These are phyloP conservation scores for Pseudonectria buxi DNA, from an alignment of 2,329 filamentous ascomycete species.

Conservation along the genomic window DNA sequence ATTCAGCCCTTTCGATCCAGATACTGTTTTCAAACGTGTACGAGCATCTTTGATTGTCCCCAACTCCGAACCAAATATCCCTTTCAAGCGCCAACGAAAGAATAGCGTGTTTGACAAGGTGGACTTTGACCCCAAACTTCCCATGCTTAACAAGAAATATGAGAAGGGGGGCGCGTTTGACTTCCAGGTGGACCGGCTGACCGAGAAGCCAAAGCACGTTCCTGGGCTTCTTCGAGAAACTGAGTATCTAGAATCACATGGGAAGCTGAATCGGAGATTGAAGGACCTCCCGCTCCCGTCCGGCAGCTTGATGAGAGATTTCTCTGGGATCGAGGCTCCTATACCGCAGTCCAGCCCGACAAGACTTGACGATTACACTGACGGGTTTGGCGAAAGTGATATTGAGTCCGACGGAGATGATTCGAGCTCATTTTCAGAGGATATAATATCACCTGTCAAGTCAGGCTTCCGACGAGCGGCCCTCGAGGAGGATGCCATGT, in stretches of 20 bases:
- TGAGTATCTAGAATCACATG: slow-evolving; percentile 42
- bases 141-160: slow-evolving; percentile 52
- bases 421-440: slow-evolving; percentile 43
- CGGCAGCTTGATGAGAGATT: slow-evolving; percentile 19
- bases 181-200: slow-evolving; percentile 28
- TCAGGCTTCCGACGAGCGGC: slow-evolving; percentile 36
- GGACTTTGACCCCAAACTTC: slow-evolving; percentile 45
- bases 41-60: slow-evolving; percentile 36
- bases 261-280: slow-evolving; percentile 33
- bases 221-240: slow-evolving; percentile 36
- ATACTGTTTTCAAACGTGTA: slow-evolving; percentile 53
- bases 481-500: slow-evolving; percentile 47
- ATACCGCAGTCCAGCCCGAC: slow-evolving; percentile 28
- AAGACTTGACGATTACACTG: slow-evolving; percentile 30
- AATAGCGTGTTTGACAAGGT: slow-evolving; percentile 48
- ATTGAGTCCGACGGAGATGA: slow-evolving; percentile 51
- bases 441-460: slow-evolving; percentile 43
- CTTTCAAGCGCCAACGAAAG: slow-evolving; percentile 26
- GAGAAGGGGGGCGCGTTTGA: slow-evolving; percentile 50
- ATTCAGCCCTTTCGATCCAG: slow-evolving; percentile 50
- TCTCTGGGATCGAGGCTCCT: slow-evolving; percentile 21
- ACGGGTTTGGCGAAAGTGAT: slow-evolving; percentile 44
- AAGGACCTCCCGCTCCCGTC: slow-evolving; percentile 20
- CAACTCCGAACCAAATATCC: slow-evolving; percentile 12
- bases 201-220: slow-evolving; percentile 23